Evolutionary conservation across 2,329 filamentous ascomycete species (phyloP).

Genomic region (Trichoderma breve): DNA sequence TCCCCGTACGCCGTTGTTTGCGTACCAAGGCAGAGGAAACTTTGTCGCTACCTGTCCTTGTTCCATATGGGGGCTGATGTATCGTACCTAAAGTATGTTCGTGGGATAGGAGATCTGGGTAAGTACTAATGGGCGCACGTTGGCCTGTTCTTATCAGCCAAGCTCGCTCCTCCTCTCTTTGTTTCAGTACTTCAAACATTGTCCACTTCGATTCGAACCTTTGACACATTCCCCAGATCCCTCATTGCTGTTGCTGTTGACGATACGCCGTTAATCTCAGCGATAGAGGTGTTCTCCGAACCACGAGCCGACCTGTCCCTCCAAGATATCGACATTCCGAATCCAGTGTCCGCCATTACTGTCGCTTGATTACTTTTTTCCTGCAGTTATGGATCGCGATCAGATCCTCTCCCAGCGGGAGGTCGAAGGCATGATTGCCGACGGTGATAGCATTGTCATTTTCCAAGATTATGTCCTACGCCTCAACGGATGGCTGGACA

Average conservation of each 20-base stretch:
- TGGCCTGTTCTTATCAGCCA: neutral
- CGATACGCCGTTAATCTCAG: neutral
- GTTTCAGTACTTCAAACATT: neutral
- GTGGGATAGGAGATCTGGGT: slow-evolving; percentile 6
- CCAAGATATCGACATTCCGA: neutral
- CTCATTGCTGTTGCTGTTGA: neutral
- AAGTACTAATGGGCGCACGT: neutral
- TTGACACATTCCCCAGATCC: neutral
- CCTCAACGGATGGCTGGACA: slow-evolving; percentile 82
- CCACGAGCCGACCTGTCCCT: neutral
- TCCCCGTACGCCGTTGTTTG: neutral
- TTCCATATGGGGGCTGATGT: neutral
- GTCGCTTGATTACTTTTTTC: neutral
- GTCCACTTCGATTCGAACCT: neutral
- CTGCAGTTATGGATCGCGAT: slow-evolving; percentile 10
- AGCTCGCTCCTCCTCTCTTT: slow-evolving; percentile 2
- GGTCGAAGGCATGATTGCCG: slow-evolving; percentile 73
- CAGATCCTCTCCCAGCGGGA: slow-evolving; percentile 5
- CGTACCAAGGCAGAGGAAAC: neutral
- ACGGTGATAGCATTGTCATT: slow-evolving; percentile 77
- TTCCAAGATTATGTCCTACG: slow-evolving; percentile 79
- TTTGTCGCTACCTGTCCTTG: neutral
- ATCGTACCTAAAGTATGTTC: too few relatives aligned
- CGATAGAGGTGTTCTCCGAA: neutral
- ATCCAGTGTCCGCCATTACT: neutral